Percentiles rank a stretch among this genome's conserved stretches.
Conservation (phyloP, 352 stramenopile genomes). For the Pythium graminicola region DNA sequence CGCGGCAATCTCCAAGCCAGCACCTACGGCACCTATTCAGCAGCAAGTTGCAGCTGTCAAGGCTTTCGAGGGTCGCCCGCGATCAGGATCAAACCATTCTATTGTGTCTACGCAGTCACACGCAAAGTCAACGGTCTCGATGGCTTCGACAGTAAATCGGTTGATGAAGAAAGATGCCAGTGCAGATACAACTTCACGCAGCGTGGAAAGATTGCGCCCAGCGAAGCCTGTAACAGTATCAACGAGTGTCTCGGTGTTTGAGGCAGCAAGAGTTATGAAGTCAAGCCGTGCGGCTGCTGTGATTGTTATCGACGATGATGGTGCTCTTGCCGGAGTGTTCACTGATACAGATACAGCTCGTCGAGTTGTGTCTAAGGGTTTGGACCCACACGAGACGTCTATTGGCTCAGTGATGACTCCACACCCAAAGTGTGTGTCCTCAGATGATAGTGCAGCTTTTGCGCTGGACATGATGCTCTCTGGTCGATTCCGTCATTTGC, state of each 20-base stretch:
- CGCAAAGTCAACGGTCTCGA: constrained; percentile 66
- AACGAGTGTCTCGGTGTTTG: constrained; percentile 71
- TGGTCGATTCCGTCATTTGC: constrained; percentile 94
- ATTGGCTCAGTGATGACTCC: constrained; percentile 81
- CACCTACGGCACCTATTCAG: background rate
- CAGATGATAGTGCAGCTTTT: constrained; percentile 77
- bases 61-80: constrained; percentile 31
- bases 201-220: constrained; percentile 68
- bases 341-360: constrained; percentile 89
- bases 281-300: constrained; percentile 88
- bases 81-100: constrained; percentile 69
- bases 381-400: constrained; percentile 59
- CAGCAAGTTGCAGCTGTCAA: constrained; percentile 13
- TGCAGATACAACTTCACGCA: constrained; percentile 46
- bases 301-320: constrained; percentile 84
- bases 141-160: constrained; percentile 72
- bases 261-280: constrained; percentile 88
- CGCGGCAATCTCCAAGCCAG: constrained; percentile 14
- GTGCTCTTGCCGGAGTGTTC: constrained; percentile 91
- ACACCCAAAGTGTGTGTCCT: constrained; percentile 73
- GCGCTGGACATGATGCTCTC: constrained; percentile 83
- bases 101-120: constrained; percentile 73
- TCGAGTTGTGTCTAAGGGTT: constrained; percentile 67
- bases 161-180: constrained; percentile 43
- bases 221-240: constrained; percentile 87